phyloP scores from a whole-genome alignment of 495 filamentous ascomycete genomes.

The Penicillium ochrochloron region DNA sequence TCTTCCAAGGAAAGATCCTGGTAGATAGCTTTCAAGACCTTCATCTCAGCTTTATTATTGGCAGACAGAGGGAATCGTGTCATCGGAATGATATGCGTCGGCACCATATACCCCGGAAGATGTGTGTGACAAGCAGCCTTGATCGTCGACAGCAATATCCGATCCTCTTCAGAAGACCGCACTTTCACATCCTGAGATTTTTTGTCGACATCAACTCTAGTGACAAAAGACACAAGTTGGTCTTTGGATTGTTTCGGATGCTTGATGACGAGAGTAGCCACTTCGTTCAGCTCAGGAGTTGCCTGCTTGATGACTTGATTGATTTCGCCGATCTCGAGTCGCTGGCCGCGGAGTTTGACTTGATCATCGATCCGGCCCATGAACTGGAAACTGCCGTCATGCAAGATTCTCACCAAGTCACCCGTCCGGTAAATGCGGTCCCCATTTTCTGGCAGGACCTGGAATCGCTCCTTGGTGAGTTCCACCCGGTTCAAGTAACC shows the following conservation, averaged over 20 bases:
- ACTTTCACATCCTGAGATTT: slow-evolving; percentile 23
- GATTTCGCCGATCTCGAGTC: slow-evolving; percentile 80
- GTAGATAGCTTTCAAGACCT: slow-evolving; percentile 57
- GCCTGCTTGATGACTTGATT: slow-evolving; percentile 54
- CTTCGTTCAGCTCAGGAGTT: slow-evolving; percentile 37
- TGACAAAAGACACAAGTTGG: slow-evolving; percentile 50
- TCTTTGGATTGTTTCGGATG: slow-evolving; percentile 47
- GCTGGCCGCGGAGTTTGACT: slow-evolving; percentile 77
- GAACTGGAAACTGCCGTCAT: slow-evolving; percentile 60
- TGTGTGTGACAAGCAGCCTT: slow-evolving; percentile 44
- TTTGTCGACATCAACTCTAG: slow-evolving; percentile 18
- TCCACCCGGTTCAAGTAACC: slow-evolving; percentile 83
- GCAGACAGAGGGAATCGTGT: slow-evolving; percentile 45
- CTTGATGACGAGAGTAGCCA: slow-evolving; percentile 47
- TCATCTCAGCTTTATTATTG: slow-evolving; percentile 56
- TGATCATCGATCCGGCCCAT: slow-evolving; percentile 78
- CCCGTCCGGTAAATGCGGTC: slow-evolving; percentile 54
- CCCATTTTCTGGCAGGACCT: slow-evolving; percentile 36
- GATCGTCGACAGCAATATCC: slow-evolving; percentile 28
- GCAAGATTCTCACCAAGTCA: slow-evolving; percentile 52
- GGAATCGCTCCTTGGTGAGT: slow-evolving; percentile 46
- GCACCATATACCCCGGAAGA: slow-evolving; percentile 60
- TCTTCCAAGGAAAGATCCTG: slow-evolving; percentile 54
- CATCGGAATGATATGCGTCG: slow-evolving; percentile 52
- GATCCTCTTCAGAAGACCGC: slow-evolving; percentile 18